phyloP scores from a whole-genome alignment of 2,329 filamentous ascomycete species.

The Pezicula carpinea region DNA sequence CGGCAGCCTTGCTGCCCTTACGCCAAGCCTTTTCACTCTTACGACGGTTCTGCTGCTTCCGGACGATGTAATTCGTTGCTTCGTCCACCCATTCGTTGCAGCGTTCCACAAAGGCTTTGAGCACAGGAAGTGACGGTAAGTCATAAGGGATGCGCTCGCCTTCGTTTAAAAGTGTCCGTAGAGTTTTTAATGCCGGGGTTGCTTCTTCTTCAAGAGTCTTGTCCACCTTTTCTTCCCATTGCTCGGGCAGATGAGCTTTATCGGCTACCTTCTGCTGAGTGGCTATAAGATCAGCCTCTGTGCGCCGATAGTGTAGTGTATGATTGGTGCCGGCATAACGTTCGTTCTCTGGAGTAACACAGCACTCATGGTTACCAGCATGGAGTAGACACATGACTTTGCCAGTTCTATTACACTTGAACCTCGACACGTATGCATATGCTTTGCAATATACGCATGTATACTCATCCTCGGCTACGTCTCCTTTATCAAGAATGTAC shows the following conservation, averaged over 20 bases:
- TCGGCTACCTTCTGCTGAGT: constrained; percentile 75
- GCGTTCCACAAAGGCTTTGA: constrained; percentile 87
- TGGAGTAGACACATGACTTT: constrained; percentile 82
- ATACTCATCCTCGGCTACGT: constrained; percentile 86
- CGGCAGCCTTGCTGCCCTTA: constrained; percentile 68
- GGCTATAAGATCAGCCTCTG: constrained; percentile 62
- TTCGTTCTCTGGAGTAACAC: constrained; percentile 60
- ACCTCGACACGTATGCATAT: constrained; percentile 86
- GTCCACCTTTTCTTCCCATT: constrained; percentile 87
- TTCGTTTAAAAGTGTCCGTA: constrained; percentile 81
- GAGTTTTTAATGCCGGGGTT: constrained; percentile 77
- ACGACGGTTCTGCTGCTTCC: constrained; percentile 94
- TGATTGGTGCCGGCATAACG: constrained; percentile 69
- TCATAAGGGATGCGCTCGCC: constrained; percentile 95
- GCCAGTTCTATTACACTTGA: constrained; percentile 75
- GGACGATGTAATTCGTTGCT: constrained; percentile 90
- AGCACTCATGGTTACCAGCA: constrained; percentile 77
- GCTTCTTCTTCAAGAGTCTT: constrained; percentile 78
- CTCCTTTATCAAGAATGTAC: constrained; percentile 63
- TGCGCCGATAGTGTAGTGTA: constrained; percentile 70
- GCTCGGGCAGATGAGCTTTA: constrained; percentile 78
- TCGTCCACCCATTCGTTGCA: constrained; percentile 99
- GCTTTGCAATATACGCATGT: constrained; percentile 90
- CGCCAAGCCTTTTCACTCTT: constrained; percentile 91
- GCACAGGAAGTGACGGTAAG: constrained; percentile 72